Evolutionary conservation across 306 rosid species (phyloP), one percentile per base, ranked within the genome.

Genomic region (Corylus americana): DNA sequence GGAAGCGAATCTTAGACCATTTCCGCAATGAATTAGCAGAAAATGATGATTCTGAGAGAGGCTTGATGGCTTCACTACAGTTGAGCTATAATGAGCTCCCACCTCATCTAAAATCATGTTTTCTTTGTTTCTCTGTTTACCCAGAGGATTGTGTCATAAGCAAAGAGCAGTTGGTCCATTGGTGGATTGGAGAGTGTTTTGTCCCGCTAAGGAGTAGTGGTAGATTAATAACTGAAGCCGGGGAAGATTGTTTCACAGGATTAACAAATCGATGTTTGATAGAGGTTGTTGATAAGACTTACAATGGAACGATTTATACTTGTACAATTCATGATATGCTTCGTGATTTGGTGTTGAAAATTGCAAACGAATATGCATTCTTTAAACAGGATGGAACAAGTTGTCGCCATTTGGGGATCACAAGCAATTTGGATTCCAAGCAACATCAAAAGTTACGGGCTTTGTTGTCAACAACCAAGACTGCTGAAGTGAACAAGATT

Each of bases 141-240:
- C 89, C 88, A 3, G 77, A 81, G 55, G 79, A 81, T 64, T 85
- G 68, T 44, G 83, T 83, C 53, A 72, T 88, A 22, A 79, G 53
- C 64, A 88, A 81, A 74, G 86, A 87, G 42, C 83, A 74, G 8
- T 29, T 77, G 48, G 84, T 85, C 37, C 78, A 83, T 18, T 88
- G 89, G 91, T 88, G 91, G 89, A 82, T 88, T 79, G 91, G 91
- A 35, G 89, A 83, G 25, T 83, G 86, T 29, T 83, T 83, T 71
- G 71, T 79, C 8, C 83, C 86, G 0, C 48, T 75, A 9, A 74
- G 86, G 55, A 63, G 47, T 61, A 63, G 47, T 61, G 58, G 80
- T 31, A 64, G 83, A 54, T 70, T 83, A 55, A 73, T 80, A 44
- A 63, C 78, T 29, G 86, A 71, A 75, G 81, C 86, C 9, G 86